Evolutionary conservation across 768 basidiomycete species (phyloP).

Genomic region (Hypholoma sublateritium): DNA sequence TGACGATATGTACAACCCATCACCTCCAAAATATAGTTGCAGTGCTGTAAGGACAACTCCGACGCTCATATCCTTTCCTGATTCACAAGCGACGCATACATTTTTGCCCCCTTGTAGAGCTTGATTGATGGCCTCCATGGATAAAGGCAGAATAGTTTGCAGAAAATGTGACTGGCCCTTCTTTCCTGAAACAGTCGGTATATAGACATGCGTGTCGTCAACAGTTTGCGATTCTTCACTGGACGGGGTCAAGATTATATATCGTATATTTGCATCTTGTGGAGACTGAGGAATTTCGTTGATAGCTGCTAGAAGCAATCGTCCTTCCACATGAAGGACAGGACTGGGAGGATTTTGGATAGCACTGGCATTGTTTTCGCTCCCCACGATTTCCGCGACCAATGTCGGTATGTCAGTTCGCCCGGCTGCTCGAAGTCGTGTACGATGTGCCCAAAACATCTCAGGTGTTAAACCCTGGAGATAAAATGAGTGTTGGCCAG

Average conservation of each 20-base stretch:
- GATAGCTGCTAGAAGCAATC: conserved; percentile 38
- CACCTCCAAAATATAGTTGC: conserved; percentile 56
- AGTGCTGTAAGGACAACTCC: conserved; percentile 64
- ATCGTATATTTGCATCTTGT: conserved; percentile 7
- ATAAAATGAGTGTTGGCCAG: not conserved
- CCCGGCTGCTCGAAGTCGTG: conserved; percentile 43
- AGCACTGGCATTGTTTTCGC: not conserved
- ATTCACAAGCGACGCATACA: conserved; percentile 53
- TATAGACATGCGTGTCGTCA: not conserved
- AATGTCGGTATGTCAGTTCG: conserved; percentile 51
- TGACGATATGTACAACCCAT: conserved; percentile 33
- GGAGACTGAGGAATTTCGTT: conserved; percentile 22
- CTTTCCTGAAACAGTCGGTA: conserved; percentile 40
- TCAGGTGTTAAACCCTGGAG: conserved; percentile 71
- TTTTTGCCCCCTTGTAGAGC: conserved; percentile 34
- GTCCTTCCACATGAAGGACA: conserved; percentile 36
- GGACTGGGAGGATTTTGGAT: conserved; percentile 22
- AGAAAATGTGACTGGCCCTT: conserved; percentile 50
- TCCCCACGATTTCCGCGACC: conserved; percentile 32
- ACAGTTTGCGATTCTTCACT: not conserved
- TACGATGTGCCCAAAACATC: conserved; percentile 66
- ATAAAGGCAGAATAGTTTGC: conserved; percentile 38
- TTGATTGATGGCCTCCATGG: conserved; percentile 43
- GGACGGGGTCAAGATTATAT: conserved; percentile 13
- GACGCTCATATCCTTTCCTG: conserved; percentile 61